Conservation (phyloP, 2,329 filamentous ascomycete genomes). For the Pseudogymnoascus sp. region DNA sequence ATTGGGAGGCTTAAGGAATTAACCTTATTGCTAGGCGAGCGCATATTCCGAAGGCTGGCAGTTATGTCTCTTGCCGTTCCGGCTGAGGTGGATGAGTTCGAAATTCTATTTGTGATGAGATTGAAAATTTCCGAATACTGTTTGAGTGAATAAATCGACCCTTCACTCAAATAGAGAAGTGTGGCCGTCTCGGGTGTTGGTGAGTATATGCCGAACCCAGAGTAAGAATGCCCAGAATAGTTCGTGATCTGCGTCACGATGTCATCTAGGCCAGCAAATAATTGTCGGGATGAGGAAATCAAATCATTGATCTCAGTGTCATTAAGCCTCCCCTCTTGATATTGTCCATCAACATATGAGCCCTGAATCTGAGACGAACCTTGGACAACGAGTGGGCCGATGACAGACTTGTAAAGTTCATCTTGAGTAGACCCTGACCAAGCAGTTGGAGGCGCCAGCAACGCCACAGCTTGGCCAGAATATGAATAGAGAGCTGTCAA, state of each 20-base stretch:
- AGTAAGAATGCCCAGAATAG: conserved; percentile 2
- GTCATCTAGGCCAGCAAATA: conserved; percentile 3
- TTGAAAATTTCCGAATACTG: conserved; percentile 16
- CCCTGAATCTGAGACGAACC: not conserved
- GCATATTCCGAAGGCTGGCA: conserved; percentile 17
- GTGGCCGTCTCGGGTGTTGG: conserved; percentile 19
- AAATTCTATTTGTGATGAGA: conserved; percentile 23
- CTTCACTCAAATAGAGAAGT: conserved; percentile 17
- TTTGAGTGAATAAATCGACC: not conserved
- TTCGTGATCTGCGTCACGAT: conserved; percentile 21
- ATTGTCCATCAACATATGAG: not conserved
- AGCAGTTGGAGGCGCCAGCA: conserved; percentile 22
- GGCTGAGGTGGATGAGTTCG: conserved; percentile 19
- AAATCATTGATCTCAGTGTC: not conserved
- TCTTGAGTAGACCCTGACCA: conserved; percentile 21
- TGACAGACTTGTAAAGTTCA: conserved; percentile 16
- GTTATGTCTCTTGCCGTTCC: conserved; percentile 17
- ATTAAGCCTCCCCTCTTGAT: not conserved
- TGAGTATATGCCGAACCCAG: conserved; percentile 20
- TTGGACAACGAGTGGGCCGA: not conserved
- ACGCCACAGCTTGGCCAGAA: conserved; percentile 10
- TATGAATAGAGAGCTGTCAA: conserved; percentile 16
- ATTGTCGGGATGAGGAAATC: not conserved
- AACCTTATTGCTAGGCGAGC: conserved; percentile 16
- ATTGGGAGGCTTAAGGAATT: conserved; percentile 18